Percentiles rank a stretch among this genome's conserved stretches.
These are phyloP conservation scores for Tetragonia tetragonoides DNA, from an alignment of 148 eudicot species.

Conservation along the genomic window DNA sequence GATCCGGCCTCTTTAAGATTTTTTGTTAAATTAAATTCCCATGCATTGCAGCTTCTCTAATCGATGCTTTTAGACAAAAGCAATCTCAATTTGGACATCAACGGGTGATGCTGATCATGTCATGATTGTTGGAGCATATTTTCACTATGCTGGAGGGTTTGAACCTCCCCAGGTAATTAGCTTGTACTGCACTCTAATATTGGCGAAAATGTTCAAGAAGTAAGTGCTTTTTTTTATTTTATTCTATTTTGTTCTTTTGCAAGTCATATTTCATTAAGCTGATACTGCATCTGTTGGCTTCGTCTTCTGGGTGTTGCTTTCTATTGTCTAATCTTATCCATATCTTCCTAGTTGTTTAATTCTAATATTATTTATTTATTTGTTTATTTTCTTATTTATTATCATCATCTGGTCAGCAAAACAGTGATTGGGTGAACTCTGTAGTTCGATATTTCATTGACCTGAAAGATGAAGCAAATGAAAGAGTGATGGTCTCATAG, in stretches of 20 bases:
- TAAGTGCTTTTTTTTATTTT: no score
- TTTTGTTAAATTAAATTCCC: slow-evolving; percentile 11
- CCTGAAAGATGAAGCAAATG: neutral
- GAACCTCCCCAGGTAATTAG: slow-evolving; percentile 87
- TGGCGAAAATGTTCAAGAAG: neutral
- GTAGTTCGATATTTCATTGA: neutral
- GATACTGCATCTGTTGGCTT: neutral
- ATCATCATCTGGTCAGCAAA: neutral
- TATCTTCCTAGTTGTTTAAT: neutral
- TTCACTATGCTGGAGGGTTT: slow-evolving; percentile 94
- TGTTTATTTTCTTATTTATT: neutral
- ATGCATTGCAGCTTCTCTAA: slow-evolving; percentile 72
- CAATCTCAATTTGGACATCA: slow-evolving; percentile 98
- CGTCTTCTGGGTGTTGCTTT: neutral
- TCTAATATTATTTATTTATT: neutral
- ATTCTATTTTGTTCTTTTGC: neutral
- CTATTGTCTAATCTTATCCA: neutral
- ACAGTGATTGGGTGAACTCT: neutral
- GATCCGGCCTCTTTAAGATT: neutral
- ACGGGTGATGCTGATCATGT: slow-evolving; percentile 90
- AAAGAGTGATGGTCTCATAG: neutral
- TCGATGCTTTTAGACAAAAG: slow-evolving; percentile 95
- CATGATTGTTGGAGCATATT: slow-evolving; percentile 90
- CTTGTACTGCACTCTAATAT: neutral
- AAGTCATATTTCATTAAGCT: neutral